A percentile compares a stretch with the other conserved stretches of the same genome.
Conservation (phyloP, 805 yeast species). For the Candida tammaniensis region DNA sequence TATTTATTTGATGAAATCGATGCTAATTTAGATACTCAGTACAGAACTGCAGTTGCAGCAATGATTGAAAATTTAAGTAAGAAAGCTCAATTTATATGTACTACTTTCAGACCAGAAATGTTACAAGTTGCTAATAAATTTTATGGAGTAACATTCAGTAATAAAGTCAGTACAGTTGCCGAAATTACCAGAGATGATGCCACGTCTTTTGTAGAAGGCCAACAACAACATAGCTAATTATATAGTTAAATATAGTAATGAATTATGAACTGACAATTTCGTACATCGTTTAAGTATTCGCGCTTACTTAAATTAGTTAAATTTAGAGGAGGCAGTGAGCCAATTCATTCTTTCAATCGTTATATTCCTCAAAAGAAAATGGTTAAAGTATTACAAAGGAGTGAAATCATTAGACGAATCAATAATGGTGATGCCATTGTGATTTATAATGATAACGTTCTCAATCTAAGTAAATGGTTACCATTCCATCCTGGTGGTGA, state of each 20-base stretch:
- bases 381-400: not conserved
- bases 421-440: constrained; percentile 69
- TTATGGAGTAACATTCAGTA: constrained; percentile 81
- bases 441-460: constrained; percentile 57
- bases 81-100: constrained; percentile 88
- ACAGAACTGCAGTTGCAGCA: constrained; percentile 81
- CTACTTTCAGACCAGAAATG: constrained; percentile 95
- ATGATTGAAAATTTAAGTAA: constrained; percentile 63
- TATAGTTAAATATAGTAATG: not conserved
- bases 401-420: constrained; percentile 29
- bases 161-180: constrained; percentile 75
- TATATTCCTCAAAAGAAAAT: too few species aligned
- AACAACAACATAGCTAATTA: constrained; percentile 21
- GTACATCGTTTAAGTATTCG: too few species aligned
- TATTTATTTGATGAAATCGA: constrained; percentile 95
- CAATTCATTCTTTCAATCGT: too few species aligned
- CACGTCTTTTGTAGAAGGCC: constrained; percentile 77
- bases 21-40: constrained; percentile 91
- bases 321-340: too few species aligned
- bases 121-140: constrained; percentile 80
- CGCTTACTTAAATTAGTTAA: too few species aligned
- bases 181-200: constrained; percentile 75
- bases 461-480: constrained; percentile 71
- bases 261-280: too few species aligned
- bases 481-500: constrained; percentile 85